Evolutionary conservation across 768 basidiomycete genomes (phyloP).

Genomic region (Candolleomyces aberdarensis): DNA sequence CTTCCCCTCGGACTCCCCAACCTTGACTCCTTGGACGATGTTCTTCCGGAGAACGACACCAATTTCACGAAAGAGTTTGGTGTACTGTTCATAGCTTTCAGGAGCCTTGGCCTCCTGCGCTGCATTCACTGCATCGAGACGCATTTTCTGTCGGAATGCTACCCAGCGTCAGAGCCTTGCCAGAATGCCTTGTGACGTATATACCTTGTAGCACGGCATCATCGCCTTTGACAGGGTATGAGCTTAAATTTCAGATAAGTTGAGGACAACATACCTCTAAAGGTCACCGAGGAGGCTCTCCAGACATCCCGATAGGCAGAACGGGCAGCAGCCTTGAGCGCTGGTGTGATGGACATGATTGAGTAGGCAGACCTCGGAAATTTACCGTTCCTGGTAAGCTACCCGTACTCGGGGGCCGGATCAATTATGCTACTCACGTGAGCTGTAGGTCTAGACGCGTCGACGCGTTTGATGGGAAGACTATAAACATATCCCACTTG

Average conservation of each 20-base stretch:
- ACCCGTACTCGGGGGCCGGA: neutral
- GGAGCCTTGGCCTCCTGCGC: slow-evolving; percentile 40
- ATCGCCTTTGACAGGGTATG: slow-evolving; percentile 43
- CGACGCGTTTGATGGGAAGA: neutral
- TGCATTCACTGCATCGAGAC: slow-evolving; percentile 49
- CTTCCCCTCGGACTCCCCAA: slow-evolving; percentile 29
- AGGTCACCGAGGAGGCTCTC: slow-evolving; percentile 64
- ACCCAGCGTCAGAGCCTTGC: neutral
- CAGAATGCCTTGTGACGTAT: slow-evolving; percentile 3
- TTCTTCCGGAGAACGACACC: slow-evolving; percentile 75
- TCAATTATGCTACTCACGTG: neutral
- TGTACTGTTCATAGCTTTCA: slow-evolving; percentile 48
- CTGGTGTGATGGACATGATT: slow-evolving; percentile 52
- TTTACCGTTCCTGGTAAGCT: slow-evolving; percentile 22
- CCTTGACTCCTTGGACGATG: slow-evolving; percentile 74
- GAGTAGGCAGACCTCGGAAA: slow-evolving; percentile 13
- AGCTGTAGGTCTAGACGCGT: neutral
- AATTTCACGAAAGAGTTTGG: slow-evolving; percentile 63
- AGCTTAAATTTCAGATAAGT: slow-evolving; percentile 6
- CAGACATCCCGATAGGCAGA: slow-evolving; percentile 73
- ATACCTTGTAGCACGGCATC: slow-evolving; percentile 51
- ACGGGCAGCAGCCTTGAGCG: slow-evolving; percentile 62
- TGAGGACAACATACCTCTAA: slow-evolving; percentile 44
- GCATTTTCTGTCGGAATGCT: slow-evolving; percentile 78
- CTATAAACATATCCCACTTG: neutral